A percentile compares a stretch with the other conserved stretches of the same genome.
These are phyloP conservation scores for Penicillium italicum DNA, from an alignment of 2,329 filamentous ascomycete genomes.

Conservation along the genomic window DNA sequence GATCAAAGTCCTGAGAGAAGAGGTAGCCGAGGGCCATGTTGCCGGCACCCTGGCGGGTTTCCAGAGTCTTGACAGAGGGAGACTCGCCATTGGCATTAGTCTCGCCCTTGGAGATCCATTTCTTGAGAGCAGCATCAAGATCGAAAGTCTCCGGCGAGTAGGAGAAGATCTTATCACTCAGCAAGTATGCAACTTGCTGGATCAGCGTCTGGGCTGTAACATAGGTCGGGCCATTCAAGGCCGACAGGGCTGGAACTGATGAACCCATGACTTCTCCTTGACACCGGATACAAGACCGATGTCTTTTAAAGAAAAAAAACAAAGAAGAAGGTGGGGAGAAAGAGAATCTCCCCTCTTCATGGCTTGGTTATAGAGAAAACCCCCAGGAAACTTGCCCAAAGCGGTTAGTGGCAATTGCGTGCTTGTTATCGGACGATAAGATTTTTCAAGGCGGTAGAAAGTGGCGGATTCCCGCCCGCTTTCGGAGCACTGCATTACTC, in stretches of 20 bases:
- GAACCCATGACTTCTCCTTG: constrained; percentile 31
- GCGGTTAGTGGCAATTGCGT: constrained; percentile 35
- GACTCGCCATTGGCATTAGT: constrained; percentile 78
- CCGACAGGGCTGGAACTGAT: constrained; percentile 46
- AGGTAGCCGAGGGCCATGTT: constrained; percentile 92
- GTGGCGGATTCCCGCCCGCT: constrained; percentile 4
- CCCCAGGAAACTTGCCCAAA: constrained; percentile 29
- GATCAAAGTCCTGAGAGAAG: constrained; percentile 94
- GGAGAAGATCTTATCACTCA: constrained; percentile 96
- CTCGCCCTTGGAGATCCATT: constrained; percentile 68
- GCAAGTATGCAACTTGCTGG: constrained; percentile 90
- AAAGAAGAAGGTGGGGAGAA: constrained; percentile 22
- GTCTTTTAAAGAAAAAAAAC: constrained; percentile 24
- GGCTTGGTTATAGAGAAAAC: constrained; percentile 26
- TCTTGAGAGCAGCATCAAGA: constrained; percentile 75
- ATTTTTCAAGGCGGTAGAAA: background rate
- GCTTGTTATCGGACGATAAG: constrained; percentile 31
- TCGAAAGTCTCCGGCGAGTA: constrained; percentile 94
- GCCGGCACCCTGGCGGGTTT: constrained; percentile 85
- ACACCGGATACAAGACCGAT: constrained; percentile 22
- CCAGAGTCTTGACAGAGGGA: constrained; percentile 73
- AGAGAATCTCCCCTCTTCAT: constrained; percentile 17
- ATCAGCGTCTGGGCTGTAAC: constrained; percentile 88
- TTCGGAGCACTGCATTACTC: constrained; percentile 1
- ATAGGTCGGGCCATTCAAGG: constrained; percentile 83